A percentile compares a stretch with the other conserved stretches of the same genome.
These are phyloP conservation scores for Fusarium protoensiforme DNA, from an alignment of 2,329 filamentous ascomycete species.

Conservation along the genomic window DNA sequence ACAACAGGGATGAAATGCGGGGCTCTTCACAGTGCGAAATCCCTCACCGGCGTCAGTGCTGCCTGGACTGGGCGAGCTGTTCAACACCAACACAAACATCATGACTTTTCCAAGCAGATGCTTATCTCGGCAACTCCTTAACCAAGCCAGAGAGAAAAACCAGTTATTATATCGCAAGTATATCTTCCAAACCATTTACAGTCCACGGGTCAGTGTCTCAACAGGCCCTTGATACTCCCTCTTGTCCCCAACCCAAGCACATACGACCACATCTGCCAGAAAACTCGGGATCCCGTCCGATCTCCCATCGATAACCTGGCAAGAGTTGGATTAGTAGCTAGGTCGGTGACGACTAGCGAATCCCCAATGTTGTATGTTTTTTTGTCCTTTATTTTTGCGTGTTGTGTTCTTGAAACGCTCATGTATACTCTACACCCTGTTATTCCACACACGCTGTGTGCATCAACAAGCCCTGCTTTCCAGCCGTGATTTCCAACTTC, in stretches of 20 bases:
- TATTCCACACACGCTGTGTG: conserved; percentile 36
- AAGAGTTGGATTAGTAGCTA: conserved; percentile 21
- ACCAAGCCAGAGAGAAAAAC: not conserved
- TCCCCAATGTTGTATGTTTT: conserved; percentile 16
- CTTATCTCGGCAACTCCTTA: not conserved
- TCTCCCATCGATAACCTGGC: conserved; percentile 14
- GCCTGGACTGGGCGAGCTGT: not conserved
- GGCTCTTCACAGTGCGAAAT: not conserved
- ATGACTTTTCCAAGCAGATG: not conserved
- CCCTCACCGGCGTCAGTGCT: not conserved
- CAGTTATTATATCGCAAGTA: not conserved
- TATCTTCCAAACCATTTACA: not conserved
- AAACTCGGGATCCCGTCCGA: conserved; percentile 16
- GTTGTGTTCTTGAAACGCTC: not conserved
- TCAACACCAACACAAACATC: not conserved
- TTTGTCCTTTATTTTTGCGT: not conserved
- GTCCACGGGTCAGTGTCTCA: not conserved
- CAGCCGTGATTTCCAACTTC: conserved; percentile 33
- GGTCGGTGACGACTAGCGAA: conserved; percentile 17
- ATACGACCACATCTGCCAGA: conserved; percentile 20
- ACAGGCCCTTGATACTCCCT: not conserved
- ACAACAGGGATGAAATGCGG: not conserved
- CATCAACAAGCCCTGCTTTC: conserved; percentile 29
- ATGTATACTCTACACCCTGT: not conserved
- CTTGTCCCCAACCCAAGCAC: conserved; percentile 9